Evolutionary conservation across 345 rosid genomes (phyloP).

Genomic region (Euphorbia pulcherrima): DNA sequence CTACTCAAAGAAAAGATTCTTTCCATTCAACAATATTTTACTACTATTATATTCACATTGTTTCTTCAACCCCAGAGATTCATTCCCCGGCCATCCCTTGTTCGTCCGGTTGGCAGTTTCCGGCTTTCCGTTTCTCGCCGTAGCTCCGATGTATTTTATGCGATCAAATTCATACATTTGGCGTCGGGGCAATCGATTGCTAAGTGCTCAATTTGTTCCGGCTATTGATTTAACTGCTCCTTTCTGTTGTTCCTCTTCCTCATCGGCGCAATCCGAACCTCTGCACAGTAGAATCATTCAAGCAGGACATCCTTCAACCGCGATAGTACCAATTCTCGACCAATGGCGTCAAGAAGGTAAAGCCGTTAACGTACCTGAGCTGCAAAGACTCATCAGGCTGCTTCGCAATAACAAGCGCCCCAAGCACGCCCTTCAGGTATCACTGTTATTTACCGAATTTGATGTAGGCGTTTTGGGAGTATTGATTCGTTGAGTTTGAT

Average conservation of each 20-base stretch:
- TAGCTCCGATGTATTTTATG: neutral
- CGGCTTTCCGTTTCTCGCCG: neutral
- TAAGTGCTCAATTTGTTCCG: neutral
- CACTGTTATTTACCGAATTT: too few relatives aligned
- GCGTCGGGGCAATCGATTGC: neutral
- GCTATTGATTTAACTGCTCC: neutral
- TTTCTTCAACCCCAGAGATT: neutral
- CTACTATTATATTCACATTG: too few relatives aligned
- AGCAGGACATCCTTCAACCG: neutral
- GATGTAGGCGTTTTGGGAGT: too few relatives aligned
- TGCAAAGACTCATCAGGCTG: neutral
- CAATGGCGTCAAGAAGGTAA: neutral
- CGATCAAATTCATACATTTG: neutral
- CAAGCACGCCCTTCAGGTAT: neutral
- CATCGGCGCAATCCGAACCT: neutral
- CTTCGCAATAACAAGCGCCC: neutral
- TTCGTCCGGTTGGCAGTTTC: neutral
- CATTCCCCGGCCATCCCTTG: too few relatives aligned
- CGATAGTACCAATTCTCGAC: neutral
- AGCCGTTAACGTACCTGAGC: neutral
- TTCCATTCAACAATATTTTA: too few relatives aligned
- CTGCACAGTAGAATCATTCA: neutral
- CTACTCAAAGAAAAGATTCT: too few relatives aligned
- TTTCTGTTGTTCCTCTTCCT: neutral
- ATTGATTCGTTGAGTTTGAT: too few relatives aligned